Conservation (phyloP, 2,329 filamentous ascomycete species). For the Penicillium sp. region DNA sequence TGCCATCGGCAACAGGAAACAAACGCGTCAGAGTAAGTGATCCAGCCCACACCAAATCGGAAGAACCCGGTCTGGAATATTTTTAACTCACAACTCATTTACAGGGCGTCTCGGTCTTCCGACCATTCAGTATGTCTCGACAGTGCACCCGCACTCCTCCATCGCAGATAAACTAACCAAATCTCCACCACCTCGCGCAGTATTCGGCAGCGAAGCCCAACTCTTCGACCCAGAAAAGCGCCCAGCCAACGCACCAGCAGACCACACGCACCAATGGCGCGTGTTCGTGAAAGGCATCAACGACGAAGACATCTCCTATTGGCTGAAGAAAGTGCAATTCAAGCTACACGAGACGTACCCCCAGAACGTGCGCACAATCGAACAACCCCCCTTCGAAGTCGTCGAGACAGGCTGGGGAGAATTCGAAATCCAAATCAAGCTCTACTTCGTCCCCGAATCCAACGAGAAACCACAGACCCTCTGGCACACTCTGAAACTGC, state of each 20-base stretch:
- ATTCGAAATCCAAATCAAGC: slow-evolving; percentile 93
- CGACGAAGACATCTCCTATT: slow-evolving; percentile 89
- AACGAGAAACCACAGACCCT: slow-evolving; percentile 95
- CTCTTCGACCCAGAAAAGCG: slow-evolving; percentile 78
- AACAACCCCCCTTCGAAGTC: slow-evolving; percentile 80
- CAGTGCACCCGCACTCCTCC: background rate
- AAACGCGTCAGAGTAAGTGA: slow-evolving; percentile 57
- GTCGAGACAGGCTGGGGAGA: slow-evolving; percentile 97
- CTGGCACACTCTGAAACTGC: slow-evolving; percentile 88
- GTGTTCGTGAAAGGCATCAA: slow-evolving; percentile 92
- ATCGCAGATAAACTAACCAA: slow-evolving; percentile 1
- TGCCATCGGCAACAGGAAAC: slow-evolving; percentile 59
- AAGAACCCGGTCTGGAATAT: slow-evolving; percentile 23
- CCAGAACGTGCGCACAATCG: slow-evolving; percentile 84
- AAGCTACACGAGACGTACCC: slow-evolving; percentile 97
- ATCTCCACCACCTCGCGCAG: slow-evolving; percentile 54
- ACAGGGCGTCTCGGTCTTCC: slow-evolving; percentile 48
- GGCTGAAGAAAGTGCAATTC: slow-evolving; percentile 96
- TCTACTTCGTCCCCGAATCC: slow-evolving; percentile 87
- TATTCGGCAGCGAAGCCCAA: slow-evolving; percentile 79
- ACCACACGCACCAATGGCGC: slow-evolving; percentile 96
- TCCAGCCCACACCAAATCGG: background rate
- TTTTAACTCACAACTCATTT: slow-evolving; percentile 25
- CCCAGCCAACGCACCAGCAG: slow-evolving; percentile 75
- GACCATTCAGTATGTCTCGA: slow-evolving; percentile 48